Evolutionary conservation across 495 filamentous ascomycete species (phyloP).

Genomic region (Platismatia glauca): DNA sequence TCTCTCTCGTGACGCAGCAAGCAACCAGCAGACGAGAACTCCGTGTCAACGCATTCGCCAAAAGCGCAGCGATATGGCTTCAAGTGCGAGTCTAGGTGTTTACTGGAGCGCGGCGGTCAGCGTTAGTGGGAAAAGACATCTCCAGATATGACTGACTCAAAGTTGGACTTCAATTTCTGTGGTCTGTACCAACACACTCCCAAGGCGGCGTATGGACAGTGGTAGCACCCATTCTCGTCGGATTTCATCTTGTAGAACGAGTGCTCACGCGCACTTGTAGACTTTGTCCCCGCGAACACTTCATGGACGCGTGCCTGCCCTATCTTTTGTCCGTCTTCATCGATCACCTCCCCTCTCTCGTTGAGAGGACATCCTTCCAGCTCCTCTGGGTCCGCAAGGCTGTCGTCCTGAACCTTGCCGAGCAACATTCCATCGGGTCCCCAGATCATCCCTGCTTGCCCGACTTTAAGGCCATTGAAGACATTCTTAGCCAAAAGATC

Average conservation of each 20-base stretch:
- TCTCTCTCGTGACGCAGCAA: neutral
- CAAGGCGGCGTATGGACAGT: neutral
- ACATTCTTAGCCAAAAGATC: neutral
- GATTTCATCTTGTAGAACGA: neutral
- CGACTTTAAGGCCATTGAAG: neutral
- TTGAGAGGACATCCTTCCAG: neutral
- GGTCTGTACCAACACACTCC: neutral
- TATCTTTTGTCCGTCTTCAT: neutral
- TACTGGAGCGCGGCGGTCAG: neutral
- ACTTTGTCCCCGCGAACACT: neutral
- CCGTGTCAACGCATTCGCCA: neutral
- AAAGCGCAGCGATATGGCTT: neutral
- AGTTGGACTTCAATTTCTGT: neutral
- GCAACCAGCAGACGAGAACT: neutral
- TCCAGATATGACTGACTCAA: neutral
- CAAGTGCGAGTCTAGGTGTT: neutral
- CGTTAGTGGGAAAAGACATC: neutral
- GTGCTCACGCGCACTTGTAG: neutral
- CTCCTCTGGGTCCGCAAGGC: neutral
- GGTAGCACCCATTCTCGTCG: neutral
- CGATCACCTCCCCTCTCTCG: neutral
- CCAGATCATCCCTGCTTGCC: conserved; percentile 1
- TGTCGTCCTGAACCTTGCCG: neutral
- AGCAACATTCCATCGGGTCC: neutral
- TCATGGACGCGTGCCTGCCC: neutral